Conservation (phyloP, 1,284 basidiomycete species). For the Trametes pubescens region DNA sequence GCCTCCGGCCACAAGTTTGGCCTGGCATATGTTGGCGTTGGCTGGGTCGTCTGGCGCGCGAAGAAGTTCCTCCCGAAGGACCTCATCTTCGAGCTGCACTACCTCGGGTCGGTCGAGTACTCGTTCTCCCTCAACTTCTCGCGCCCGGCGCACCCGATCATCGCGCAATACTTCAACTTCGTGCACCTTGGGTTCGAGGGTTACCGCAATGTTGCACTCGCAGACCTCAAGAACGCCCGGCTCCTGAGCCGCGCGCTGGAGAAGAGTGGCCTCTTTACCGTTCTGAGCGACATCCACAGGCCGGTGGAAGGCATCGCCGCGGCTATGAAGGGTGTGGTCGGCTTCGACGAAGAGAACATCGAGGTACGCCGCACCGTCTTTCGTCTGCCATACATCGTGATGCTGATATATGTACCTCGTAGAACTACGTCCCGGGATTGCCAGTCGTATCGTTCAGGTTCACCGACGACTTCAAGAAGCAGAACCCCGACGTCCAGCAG, state of each 20-base stretch:
- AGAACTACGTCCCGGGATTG: constrained; percentile 81
- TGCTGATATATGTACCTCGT: constrained; percentile 11
- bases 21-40: constrained; percentile 86
- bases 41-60: constrained; percentile 88
- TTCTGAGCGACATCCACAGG: constrained; percentile 77
- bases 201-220: constrained; percentile 77
- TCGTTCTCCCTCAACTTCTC: constrained; percentile 96
- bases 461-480: constrained; percentile 76
- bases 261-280: constrained; percentile 77
- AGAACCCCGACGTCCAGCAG: constrained; percentile 83
- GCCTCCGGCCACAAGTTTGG: constrained; percentile 93
- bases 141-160: constrained; percentile 88
- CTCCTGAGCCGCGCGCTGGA: constrained; percentile 89
- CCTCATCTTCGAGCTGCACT: constrained; percentile 94
- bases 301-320: constrained; percentile 43
- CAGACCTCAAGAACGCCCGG: constrained; percentile 86
- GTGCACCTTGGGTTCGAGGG: constrained; percentile 87
- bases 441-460: constrained; percentile 95
- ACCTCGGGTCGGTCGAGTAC: constrained; percentile 65
- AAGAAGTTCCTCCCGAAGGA: constrained; percentile 84
- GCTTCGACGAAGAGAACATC: constrained; percentile 56
- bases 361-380: constrained; percentile 52
- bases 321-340: constrained; percentile 47
- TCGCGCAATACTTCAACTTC: constrained; percentile 94
- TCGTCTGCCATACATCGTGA: not conserved